These are phyloP conservation scores for Mortierella sp. DNA, from an alignment of 371 early-diverging fungal genomes.

Conservation along the genomic window DNA sequence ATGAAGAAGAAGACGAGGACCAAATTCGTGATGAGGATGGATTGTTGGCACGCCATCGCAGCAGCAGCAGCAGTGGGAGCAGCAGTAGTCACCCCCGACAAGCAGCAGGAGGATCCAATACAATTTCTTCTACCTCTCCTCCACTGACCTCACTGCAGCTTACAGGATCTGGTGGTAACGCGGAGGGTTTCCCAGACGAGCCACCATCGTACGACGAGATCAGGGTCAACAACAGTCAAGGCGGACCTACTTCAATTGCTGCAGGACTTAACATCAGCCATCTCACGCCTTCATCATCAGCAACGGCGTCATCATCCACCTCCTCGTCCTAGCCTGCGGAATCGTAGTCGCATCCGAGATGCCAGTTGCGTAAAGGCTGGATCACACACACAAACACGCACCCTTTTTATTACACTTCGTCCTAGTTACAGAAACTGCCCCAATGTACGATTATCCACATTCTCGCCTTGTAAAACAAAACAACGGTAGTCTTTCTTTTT, in stretches of 20 bases:
- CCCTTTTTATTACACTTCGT: neutral
- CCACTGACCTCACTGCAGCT: neutral
- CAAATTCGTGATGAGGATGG: constrained; percentile 49
- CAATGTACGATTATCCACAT: constrained; percentile 7
- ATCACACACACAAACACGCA: neutral
- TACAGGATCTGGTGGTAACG: neutral
- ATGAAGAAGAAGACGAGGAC: constrained; percentile 50
- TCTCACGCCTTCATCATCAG: neutral
- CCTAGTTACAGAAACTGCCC: neutral
- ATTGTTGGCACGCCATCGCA: constrained; percentile 39
- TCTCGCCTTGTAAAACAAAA: constrained; percentile 1
- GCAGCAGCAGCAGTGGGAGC: constrained; percentile 19
- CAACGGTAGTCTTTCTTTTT: neutral
- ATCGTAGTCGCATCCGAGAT: constrained; percentile 3
- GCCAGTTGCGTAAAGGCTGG: neutral
- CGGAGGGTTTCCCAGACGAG: constrained; percentile 42
- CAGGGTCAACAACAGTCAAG: constrained; percentile 25
- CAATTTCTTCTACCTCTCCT: neutral
- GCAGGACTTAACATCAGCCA: constrained; percentile 27
- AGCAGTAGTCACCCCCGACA: constrained; percentile 1
- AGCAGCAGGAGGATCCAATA: constrained; percentile 24
- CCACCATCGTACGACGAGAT: constrained; percentile 55
- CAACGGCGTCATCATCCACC: neutral
- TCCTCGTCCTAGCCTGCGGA: neutral
- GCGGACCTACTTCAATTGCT: constrained; percentile 26